phyloP scores from a whole-genome alignment of 768 basidiomycete species.

The Pulveroboletus sp. region DNA sequence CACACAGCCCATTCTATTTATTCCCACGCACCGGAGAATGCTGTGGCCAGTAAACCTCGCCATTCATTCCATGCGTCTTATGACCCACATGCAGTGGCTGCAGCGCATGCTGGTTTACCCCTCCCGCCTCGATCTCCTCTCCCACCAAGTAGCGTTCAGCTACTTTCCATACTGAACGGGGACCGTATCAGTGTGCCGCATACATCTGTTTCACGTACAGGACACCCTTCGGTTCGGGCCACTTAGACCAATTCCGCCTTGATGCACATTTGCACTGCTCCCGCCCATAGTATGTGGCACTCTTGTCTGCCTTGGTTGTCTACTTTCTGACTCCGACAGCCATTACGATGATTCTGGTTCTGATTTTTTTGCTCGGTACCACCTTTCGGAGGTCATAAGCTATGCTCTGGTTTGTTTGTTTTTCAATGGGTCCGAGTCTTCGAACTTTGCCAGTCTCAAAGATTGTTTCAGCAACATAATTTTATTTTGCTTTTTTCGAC shows the following conservation, averaged over 20 bases:
- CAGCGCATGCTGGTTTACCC: slow-evolving; percentile 10
- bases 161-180: slow-evolving; percentile 37
- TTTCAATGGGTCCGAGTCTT: slow-evolving; percentile 20
- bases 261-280: slow-evolving; percentile 22
- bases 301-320: slow-evolving; percentile 1
- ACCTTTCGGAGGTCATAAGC: slow-evolving; percentile 18
- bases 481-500: slow-evolving; percentile 23
- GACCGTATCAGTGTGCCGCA: slow-evolving; percentile 14
- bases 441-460: slow-evolving; percentile 23
- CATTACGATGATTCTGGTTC: slow-evolving; percentile 4
- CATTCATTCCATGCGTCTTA: slow-evolving; percentile 10
- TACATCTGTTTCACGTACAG: slow-evolving; percentile 7
- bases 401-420: slow-evolving; percentile 22
- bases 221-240: slow-evolving; percentile 19
- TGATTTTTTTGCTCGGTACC: slow-evolving; percentile 14
- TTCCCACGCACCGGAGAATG: slow-evolving; percentile 12
- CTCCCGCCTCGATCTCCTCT: slow-evolving; percentile 16
- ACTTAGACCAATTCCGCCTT: slow-evolving; percentile 17
- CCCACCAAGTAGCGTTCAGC: slow-evolving; percentile 25
- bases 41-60: slow-evolving; percentile 4
- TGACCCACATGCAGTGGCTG: slow-evolving; percentile 12
- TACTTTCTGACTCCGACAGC: not conserved
- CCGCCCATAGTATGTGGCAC: slow-evolving; percentile 3
- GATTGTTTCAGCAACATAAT: slow-evolving; percentile 30
- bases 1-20: slow-evolving; percentile 10